Percentiles rank a stretch among this genome's conserved stretches.
phyloP scores from a whole-genome alignment of 179 eudicot species.

The Carnegiea gigantea region DNA sequence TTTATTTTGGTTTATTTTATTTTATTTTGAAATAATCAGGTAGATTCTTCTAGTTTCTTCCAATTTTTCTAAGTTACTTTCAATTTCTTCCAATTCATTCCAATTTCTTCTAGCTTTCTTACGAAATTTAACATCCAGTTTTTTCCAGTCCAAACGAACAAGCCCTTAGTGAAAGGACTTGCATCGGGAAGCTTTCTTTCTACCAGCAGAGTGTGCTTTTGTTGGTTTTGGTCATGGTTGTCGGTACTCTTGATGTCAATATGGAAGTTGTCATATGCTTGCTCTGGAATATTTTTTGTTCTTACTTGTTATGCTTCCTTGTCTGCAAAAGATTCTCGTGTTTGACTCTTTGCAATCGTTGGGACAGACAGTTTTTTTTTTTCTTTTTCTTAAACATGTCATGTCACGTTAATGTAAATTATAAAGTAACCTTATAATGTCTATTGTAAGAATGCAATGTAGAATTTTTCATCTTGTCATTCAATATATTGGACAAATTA shows the following conservation, averaged over 20 bases:
- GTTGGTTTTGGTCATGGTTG: background rate
- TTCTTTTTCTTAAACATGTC: background rate
- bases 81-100: background rate
- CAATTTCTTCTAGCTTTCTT: background rate
- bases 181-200: background rate
- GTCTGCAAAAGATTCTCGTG: background rate
- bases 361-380: background rate
- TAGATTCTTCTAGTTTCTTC: background rate
- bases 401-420: background rate
- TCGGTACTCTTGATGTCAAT: background rate
- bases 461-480: background rate
- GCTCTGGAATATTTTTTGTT: background rate
- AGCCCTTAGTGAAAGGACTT: background rate
- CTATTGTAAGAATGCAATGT: background rate
- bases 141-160: too few relatives aligned
- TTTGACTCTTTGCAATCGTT: background rate
- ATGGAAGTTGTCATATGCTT: constrained; percentile 9
- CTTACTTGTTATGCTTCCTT: background rate
- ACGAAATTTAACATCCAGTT: background rate
- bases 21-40: background rate
- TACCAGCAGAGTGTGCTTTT: background rate
- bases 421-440: background rate
- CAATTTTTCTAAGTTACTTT: background rate
- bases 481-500: too few relatives aligned
- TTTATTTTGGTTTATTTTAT: too few relatives aligned